phyloP scores from a whole-genome alignment of 169 alveolate species.

The Eimeria acervulina region DNA sequence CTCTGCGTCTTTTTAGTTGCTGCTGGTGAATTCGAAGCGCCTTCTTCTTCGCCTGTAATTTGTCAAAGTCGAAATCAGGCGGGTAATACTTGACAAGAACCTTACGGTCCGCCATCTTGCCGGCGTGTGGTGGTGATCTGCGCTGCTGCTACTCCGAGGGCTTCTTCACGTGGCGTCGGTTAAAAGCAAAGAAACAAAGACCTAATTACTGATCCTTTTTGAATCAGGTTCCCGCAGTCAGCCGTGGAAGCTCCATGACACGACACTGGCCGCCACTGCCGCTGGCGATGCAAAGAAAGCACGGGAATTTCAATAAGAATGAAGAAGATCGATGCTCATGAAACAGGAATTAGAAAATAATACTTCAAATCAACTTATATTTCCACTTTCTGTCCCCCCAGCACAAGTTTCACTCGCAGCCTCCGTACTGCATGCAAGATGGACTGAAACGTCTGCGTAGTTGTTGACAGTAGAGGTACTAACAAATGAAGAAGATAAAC shows the following conservation, averaged over 20 bases:
- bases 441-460: not conserved
- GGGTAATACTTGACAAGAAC: conserved; percentile 99
- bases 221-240: not conserved
- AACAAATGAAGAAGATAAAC: too few species aligned
- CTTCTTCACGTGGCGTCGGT: not conserved
- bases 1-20: conserved; percentile 79
- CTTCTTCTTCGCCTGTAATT: conserved; percentile 93
- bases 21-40: conserved; percentile 89
- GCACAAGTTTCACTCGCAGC: not conserved
- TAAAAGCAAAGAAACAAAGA: too few species aligned
- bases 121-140: not conserved
- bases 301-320: not conserved
- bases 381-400: not conserved
- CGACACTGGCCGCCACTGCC: not conserved
- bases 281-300: not conserved
- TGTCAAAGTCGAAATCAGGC: conserved; percentile 99
- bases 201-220: too few species aligned
- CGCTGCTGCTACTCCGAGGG: not conserved
- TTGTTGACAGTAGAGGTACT: not conserved
- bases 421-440: not conserved
- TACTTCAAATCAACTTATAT: not conserved
- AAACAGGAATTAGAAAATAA: not conserved
- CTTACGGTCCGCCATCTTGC: conserved; percentile 98
- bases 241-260: not conserved
- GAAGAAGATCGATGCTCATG: not conserved